phyloP scores from a whole-genome alignment of 441 rosid species.

The Adansonia rubrostipa region DNA sequence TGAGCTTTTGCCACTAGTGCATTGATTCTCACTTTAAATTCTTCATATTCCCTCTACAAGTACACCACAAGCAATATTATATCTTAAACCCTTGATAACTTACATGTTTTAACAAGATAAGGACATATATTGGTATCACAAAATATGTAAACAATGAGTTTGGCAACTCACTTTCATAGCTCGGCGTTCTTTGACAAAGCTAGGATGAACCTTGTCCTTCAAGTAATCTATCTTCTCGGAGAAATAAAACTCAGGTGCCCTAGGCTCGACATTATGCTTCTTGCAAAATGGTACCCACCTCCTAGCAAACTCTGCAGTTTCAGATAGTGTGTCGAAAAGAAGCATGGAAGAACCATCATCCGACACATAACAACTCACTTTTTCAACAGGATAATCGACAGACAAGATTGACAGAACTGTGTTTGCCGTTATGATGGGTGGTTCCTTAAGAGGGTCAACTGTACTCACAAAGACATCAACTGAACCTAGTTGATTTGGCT shows the following conservation, averaged over 20 bases:
- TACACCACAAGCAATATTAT: conserved; percentile 13
- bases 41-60: conserved; percentile 88
- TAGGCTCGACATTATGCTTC: conserved; percentile 76
- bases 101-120: background rate
- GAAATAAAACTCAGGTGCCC: conserved; percentile 94
- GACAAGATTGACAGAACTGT: conserved; percentile 81
- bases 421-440: conserved; percentile 90
- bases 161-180: conserved; percentile 78
- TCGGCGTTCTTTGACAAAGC: conserved; percentile 91
- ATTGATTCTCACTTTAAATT: conserved; percentile 84
- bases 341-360: conserved; percentile 98
- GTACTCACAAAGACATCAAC: conserved; percentile 89
- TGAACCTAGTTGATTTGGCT: conserved; percentile 67
- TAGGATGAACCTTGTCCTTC: conserved; percentile 87
- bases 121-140: background rate
- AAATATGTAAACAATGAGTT: conserved; percentile 16
- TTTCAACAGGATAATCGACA: conserved; percentile 80
- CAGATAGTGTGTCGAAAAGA: conserved; percentile 74
- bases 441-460: conserved; percentile 92
- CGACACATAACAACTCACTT: conserved; percentile 87
- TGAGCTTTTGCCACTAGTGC: conserved; percentile 90
- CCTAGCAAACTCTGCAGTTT: conserved; percentile 90
- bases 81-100: background rate
- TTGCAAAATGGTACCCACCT: conserved; percentile 96
- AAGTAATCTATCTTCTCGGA: conserved; percentile 86